Evolutionary conservation across 306 rosid species (phyloP).

Genomic region (Prunus davidiana): DNA sequence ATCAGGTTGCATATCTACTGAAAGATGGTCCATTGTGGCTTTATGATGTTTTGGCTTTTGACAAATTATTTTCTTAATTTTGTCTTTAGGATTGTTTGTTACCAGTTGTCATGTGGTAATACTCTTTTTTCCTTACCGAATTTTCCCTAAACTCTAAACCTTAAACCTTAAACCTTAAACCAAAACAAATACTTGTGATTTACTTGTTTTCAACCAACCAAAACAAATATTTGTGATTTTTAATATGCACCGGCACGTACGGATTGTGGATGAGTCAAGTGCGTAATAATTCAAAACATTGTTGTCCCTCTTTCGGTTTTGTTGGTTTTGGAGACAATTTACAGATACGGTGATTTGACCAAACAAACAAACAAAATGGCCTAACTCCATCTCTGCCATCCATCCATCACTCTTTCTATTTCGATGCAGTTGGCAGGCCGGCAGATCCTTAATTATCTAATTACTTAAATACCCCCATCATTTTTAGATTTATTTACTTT

Average conservation of each 20-base stretch:
- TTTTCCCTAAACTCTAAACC: too few species aligned
- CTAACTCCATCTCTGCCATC: background rate
- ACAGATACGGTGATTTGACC: background rate
- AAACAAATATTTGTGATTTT: background rate
- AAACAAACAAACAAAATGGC: background rate
- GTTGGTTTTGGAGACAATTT: background rate
- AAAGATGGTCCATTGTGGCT: too few species aligned
- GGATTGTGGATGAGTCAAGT: background rate
- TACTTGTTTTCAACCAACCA: too few species aligned
- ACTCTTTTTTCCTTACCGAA: accelerated
- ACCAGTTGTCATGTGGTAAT: too few species aligned
- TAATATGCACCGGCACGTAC: background rate
- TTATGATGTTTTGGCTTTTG: too few species aligned
- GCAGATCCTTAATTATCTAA: background rate
- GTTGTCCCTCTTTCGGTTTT: background rate
- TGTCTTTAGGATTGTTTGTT: too few species aligned
- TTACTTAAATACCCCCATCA: background rate
- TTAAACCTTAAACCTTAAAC: too few species aligned
- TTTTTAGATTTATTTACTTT: background rate
- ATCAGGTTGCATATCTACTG: too few species aligned
- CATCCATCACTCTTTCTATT: background rate
- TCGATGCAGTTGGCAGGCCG: background rate
- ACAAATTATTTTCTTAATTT: too few species aligned
- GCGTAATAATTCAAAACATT: background rate
- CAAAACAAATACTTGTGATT: too few species aligned